Base-by-base conservation (phyloP, 805 yeast species). In the Nakazawaea ambrosiae region DNA sequence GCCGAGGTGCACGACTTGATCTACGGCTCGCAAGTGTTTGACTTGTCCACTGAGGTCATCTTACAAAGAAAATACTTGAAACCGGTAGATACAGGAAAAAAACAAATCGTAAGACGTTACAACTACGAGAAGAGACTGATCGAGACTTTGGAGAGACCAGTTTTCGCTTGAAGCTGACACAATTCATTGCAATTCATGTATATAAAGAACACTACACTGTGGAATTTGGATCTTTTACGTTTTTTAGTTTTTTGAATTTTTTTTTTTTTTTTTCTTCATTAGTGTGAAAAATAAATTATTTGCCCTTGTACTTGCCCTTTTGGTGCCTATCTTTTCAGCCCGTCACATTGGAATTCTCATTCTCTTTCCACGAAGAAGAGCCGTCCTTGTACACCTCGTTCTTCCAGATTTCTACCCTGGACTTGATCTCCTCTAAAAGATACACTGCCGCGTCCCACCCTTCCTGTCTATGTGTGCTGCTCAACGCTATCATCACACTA, bases 71-170 rank as follows among this genome's bases (percentile, higher is more conserved):
- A 53, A 44, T 83, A 56, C 60, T 58, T 80, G 48, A 80, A 81
- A 40, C 65, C 72, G 7, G 72, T 77, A 4, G 51, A 50, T 43
- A 53, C 51, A 34, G 73, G 73, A 41, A 76, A 76, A 49, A 66
- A 69, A 18, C 66, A 73, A 15, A 57, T 66, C 27, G 63, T 71
- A 11, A 70, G 72, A 47, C 70, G 78, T 40, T 85, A 79, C 71
- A 78, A 85, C 54, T 73, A 76, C 38, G 66, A 60, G 17, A 66
- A 66, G 32, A 65, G 74, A 45, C 63, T 57, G 41, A 64, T 80
- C 27, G 78, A 75, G 43, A 60, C 66, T 5, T 10, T 39, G 19
- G 29, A 37, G 27, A 37, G 40, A 33, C 40, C 40, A 3, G 14
- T 37, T 18, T 32, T 37, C 20, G 34, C 39, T 5, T 31, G 15